Evolutionary conservation across 371 early-diverging fungal species (phyloP).

Genomic region (Basidiobolus meristosporus): DNA sequence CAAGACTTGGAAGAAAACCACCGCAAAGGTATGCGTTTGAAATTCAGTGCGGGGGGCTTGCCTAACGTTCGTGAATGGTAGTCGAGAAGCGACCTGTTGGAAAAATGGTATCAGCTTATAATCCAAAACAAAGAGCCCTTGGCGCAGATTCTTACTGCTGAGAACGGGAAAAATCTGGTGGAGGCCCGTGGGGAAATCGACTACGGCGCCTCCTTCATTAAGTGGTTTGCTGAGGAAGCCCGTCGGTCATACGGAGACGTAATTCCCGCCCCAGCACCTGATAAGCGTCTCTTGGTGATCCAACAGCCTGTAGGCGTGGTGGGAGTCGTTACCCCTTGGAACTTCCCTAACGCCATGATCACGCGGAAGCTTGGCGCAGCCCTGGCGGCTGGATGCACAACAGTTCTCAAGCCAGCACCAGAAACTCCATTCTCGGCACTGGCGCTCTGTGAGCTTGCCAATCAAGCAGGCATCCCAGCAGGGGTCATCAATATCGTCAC

Average conservation of each 20-base stretch:
- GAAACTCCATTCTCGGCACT: slow-evolving; percentile 75
- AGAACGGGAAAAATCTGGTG: slow-evolving; percentile 74
- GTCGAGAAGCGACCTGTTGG: slow-evolving; percentile 30
- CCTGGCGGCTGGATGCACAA: no score
- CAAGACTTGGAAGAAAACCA: slow-evolving; percentile 34
- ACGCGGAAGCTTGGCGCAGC: slow-evolving; percentile 71
- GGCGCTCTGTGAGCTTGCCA: slow-evolving; percentile 54
- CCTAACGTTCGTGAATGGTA: no score
- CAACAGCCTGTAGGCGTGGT: slow-evolving; percentile 76
- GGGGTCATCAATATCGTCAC: slow-evolving; percentile 78
- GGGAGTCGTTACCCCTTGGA: slow-evolving; percentile 82
- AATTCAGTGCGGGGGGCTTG: no score
- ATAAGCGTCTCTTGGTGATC: slow-evolving; percentile 40
- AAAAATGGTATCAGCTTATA: slow-evolving; percentile 50
- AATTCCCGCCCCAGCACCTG: slow-evolving; percentile 35
- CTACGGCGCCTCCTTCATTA: slow-evolving; percentile 55
- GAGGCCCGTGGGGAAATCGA: slow-evolving; percentile 64
- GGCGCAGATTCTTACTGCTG: slow-evolving; percentile 55
- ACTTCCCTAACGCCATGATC: slow-evolving; percentile 85
- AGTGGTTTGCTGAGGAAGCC: slow-evolving; percentile 82
- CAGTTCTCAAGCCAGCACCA: no score
- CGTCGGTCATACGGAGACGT: slow-evolving; percentile 62
- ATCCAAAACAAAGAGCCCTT: slow-evolving; percentile 48
- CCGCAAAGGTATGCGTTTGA: slow-evolving; percentile 32
- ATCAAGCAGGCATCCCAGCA: slow-evolving; percentile 64